Evolutionary conservation across 2,329 filamentous ascomycete species (phyloP).

Genomic region (Fusarium musae): DNA sequence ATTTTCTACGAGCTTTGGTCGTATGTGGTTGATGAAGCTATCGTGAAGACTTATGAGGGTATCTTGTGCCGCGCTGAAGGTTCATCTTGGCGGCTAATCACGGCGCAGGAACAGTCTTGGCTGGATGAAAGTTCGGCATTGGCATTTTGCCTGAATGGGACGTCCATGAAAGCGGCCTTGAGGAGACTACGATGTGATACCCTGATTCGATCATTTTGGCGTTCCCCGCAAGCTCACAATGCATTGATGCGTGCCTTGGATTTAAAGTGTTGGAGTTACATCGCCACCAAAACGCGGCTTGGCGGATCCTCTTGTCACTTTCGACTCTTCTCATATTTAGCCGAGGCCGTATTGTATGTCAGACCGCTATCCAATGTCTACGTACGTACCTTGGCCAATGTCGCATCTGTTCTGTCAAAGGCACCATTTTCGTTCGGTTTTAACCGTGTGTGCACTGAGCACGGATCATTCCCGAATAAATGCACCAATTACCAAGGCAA

Average conservation of each 20-base stretch:
- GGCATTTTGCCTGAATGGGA: background rate
- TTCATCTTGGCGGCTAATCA: background rate
- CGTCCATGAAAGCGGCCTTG: background rate
- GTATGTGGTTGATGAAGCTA: background rate
- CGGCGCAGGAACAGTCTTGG: background rate
- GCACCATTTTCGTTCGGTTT: background rate
- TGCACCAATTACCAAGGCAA: conserved; percentile 10
- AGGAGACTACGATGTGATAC: background rate
- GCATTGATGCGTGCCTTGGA: background rate
- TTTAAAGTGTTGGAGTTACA: background rate
- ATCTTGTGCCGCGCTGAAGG: background rate
- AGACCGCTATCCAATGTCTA: background rate
- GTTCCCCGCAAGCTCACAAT: conserved; percentile 14
- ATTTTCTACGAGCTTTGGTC: conserved; percentile 30
- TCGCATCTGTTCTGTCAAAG: background rate
- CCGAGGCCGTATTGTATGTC: background rate
- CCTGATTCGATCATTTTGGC: background rate
- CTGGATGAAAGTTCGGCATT: background rate
- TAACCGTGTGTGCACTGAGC: background rate
- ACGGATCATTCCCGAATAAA: conserved; percentile 4
- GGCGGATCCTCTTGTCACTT: background rate
- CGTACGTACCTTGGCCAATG: background rate
- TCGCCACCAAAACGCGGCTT: background rate
- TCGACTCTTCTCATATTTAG: background rate
- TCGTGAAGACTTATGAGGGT: background rate